phyloP scores from a whole-genome alignment of 2,329 filamentous ascomycete genomes.

The Drechslerella stenobrocha region DNA sequence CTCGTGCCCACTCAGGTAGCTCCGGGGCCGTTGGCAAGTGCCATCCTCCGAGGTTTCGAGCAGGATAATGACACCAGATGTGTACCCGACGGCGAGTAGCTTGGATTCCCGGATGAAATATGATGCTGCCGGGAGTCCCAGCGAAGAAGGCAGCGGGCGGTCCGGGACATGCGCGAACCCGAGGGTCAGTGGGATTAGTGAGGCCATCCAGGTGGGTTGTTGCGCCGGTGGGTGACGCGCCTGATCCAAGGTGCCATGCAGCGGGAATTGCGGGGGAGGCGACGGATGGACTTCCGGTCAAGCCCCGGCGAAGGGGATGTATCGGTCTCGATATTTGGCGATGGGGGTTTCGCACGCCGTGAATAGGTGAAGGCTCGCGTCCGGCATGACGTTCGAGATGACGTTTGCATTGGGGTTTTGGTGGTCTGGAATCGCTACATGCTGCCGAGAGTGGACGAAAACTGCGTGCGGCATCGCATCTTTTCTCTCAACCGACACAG shows the following conservation, averaged over 20 bases:
- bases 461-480: slow-evolving; percentile 3
- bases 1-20: slow-evolving; percentile 49
- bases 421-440: too few relatives aligned
- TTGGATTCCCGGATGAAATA: slow-evolving; percentile 34
- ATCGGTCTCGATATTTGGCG: too few relatives aligned
- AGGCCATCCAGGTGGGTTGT: slow-evolving; percentile 23
- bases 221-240: slow-evolving; percentile 2
- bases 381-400: too few relatives aligned
- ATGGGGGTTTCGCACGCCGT: too few relatives aligned
- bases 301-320: too few relatives aligned
- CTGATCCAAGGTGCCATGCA: not conserved
- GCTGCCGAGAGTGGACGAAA: not conserved
- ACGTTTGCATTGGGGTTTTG: too few relatives aligned
- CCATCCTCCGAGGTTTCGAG: slow-evolving; percentile 21
- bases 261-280: too few relatives aligned
- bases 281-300: too few relatives aligned
- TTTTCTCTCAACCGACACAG: not conserved
- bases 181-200: slow-evolving; percentile 27
- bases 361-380: too few relatives aligned
- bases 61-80: slow-evolving; percentile 31
- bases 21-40: slow-evolving; percentile 26
- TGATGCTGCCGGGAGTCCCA: slow-evolving; percentile 42
- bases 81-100: slow-evolving; percentile 39
- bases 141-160: slow-evolving; percentile 22
- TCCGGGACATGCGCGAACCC: slow-evolving; percentile 43